Conservation (phyloP, 2,329 filamentous ascomycete species). For the Decorospora gaudefroyi region DNA sequence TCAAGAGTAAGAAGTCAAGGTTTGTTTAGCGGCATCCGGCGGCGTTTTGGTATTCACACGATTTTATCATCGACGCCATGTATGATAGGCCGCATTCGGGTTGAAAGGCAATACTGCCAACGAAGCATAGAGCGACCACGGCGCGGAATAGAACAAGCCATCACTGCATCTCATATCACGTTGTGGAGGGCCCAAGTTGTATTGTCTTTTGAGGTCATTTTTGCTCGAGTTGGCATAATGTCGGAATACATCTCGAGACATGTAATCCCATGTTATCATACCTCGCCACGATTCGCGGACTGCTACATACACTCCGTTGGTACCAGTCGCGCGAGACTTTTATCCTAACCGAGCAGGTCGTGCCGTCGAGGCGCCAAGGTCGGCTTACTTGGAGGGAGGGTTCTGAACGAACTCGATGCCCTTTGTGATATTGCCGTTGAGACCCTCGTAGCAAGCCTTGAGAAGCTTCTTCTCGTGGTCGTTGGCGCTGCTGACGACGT, state of each 20-base stretch:
- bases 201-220: not conserved
- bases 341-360: slow-evolving; percentile 2
- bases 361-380: not conserved
- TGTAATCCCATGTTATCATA: slow-evolving; percentile 17
- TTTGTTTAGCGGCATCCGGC: slow-evolving; percentile 39
- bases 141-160: too few species aligned
- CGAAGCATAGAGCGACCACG: too few species aligned
- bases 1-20: not conserved
- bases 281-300: slow-evolving; percentile 25
- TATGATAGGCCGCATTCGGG: too few species aligned
- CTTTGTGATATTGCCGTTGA: slow-evolving; percentile 93
- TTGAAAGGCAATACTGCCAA: too few species aligned
- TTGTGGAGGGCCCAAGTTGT: not conserved
- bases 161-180: too few species aligned
- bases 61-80: too few species aligned
- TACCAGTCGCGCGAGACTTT: too few species aligned
- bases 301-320: slow-evolving; percentile 11
- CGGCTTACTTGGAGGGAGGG: slow-evolving; percentile 61
- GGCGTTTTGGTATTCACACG: slow-evolving; percentile 38
- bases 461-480: slow-evolving; percentile 90
- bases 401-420: slow-evolving; percentile 87
- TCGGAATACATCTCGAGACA: slow-evolving; percentile 13
- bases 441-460: slow-evolving; percentile 71
- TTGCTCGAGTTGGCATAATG: slow-evolving; percentile 8
- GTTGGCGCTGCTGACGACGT: slow-evolving; percentile 76